Conservation (phyloP, 441 rosid genomes). For the Syzygium syzygioides region DNA sequence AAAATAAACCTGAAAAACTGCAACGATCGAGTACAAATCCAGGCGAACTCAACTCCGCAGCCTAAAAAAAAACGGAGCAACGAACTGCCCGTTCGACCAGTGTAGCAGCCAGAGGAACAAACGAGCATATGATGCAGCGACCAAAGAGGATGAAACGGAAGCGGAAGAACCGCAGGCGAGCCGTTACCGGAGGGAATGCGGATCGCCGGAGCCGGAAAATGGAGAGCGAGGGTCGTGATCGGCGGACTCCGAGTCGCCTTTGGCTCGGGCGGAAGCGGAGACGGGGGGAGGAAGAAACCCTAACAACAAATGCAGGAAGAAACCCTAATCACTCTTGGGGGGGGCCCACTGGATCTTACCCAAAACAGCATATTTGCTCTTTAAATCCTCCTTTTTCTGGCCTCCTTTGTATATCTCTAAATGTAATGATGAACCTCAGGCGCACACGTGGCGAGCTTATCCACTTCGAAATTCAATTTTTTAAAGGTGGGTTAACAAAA, state of each 20-base stretch:
- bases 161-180: neutral
- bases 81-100: neutral
- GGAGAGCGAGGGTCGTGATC: neutral
- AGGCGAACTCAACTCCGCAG: neutral
- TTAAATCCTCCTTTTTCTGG: no score
- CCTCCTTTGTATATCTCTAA: no score
- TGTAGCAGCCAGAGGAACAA: neutral
- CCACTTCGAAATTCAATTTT: no score
- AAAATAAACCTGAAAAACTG: neutral
- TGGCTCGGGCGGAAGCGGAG: neutral
- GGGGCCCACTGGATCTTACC: no score
- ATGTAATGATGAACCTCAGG: no score
- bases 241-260: neutral
- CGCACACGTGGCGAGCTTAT: no score
- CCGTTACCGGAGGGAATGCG: neutral
- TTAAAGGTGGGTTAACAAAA: no score
- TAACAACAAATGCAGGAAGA: neutral
- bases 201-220: neutral
- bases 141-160: no score
- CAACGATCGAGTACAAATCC: no score
- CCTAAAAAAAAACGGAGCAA: neutral
- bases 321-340: no score
- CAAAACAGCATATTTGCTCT: no score
- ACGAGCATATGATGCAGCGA: neutral
- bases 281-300: neutral